Conservation (phyloP, 768 basidiomycete genomes). For the Tricholoma sp. region DNA sequence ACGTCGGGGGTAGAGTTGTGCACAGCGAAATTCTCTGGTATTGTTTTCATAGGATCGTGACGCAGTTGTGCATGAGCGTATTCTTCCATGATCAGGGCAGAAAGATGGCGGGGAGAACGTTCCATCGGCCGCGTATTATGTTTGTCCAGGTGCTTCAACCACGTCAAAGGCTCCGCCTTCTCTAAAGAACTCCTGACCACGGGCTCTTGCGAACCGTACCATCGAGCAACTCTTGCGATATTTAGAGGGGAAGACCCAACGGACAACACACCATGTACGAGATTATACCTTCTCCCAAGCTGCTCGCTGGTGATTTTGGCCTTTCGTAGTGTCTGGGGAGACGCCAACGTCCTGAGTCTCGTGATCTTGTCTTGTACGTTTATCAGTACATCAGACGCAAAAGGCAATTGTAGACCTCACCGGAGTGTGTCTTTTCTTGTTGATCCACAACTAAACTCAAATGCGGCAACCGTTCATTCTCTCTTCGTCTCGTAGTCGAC, state of each 20-base stretch:
- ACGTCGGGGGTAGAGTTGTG: conserved; percentile 15
- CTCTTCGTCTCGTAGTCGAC: conserved; percentile 54
- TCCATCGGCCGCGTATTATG: conserved; percentile 24
- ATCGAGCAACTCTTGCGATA: conserved; percentile 47
- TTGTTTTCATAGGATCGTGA: conserved; percentile 35
- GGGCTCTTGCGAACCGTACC: conserved; percentile 51
- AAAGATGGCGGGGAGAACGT: conserved; percentile 56
- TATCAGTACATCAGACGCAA: not conserved
- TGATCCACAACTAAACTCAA: conserved; percentile 48
- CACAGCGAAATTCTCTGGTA: conserved; percentile 35
- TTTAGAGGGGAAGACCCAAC: conserved; percentile 30
- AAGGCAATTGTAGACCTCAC: conserved; percentile 28
- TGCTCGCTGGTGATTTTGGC: conserved; percentile 62
- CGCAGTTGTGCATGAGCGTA: conserved; percentile 41
- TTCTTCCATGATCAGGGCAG: conserved; percentile 67
- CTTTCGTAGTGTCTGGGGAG: conserved; percentile 54
- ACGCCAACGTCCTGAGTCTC: conserved; percentile 44
- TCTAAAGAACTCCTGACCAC: conserved; percentile 50
- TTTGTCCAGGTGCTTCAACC: conserved; percentile 65
- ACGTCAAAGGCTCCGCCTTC: conserved; percentile 63
- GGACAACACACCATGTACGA: conserved; percentile 40
- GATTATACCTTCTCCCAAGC: conserved; percentile 55
- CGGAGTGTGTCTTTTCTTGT: conserved; percentile 53
- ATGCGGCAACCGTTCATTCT: conserved; percentile 42
- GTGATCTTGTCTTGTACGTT: conserved; percentile 47